Evolutionary conservation across 352 stramenopile genomes (phyloP).

Genomic region (Pythium biforme): DNA sequence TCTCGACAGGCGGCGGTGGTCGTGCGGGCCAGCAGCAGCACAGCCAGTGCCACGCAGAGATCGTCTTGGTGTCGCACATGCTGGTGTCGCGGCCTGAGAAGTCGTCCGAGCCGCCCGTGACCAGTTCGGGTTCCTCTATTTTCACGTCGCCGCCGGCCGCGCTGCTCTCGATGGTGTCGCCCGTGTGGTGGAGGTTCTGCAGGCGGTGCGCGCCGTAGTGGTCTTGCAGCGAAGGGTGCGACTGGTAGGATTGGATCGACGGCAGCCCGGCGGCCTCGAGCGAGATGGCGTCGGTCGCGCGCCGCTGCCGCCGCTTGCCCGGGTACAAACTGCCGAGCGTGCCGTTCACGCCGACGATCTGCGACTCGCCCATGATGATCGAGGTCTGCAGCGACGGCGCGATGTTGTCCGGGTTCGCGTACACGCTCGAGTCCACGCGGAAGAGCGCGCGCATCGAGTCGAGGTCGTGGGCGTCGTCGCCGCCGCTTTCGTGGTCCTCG

Average conservation of each 20-base stretch:
- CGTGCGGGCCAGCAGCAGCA: slow-evolving; percentile 9
- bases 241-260: slow-evolving; percentile 8
- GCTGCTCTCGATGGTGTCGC: slow-evolving; percentile 13
- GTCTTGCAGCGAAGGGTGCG: slow-evolving; percentile 15
- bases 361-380: slow-evolving; percentile 72
- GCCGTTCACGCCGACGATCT: slow-evolving; percentile 35
- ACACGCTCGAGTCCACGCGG: slow-evolving; percentile 59
- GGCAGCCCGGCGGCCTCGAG: slow-evolving; percentile 3
- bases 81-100: slow-evolving; percentile 11
- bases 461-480: slow-evolving; percentile 8
- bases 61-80: slow-evolving; percentile 1
- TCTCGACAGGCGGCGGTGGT: neutral
- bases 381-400: slow-evolving; percentile 70
- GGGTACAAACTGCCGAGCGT: slow-evolving; percentile 28
- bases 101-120: slow-evolving; percentile 19
- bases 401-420: slow-evolving; percentile 75
- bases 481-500: slow-evolving; percentile 3
- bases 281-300: slow-evolving; percentile 16
- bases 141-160: slow-evolving; percentile 1
- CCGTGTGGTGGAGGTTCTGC: slow-evolving; percentile 22
- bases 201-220: slow-evolving; percentile 14
- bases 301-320: slow-evolving; percentile 26
- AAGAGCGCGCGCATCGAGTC: slow-evolving; percentile 71
- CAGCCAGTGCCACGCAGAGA: slow-evolving; percentile 9
- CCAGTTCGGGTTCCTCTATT: slow-evolving; percentile 3